Evolutionary conservation across 768 basidiomycete species (phyloP).

Genomic region (Candolleomyces eurysporus): DNA sequence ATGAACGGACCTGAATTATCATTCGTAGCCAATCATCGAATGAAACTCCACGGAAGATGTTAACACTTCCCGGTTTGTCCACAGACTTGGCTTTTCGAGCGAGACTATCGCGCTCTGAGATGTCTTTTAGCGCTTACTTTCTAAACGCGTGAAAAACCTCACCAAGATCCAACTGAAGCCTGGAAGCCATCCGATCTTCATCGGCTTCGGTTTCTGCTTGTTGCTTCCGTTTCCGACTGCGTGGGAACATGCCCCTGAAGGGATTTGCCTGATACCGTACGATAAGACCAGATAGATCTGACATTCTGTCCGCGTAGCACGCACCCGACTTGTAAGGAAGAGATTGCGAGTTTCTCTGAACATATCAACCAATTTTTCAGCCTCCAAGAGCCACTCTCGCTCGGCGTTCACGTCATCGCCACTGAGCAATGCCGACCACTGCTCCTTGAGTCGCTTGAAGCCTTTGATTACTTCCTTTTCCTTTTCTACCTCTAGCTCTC

Average conservation of each 20-base stretch:
- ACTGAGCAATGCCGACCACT: slow-evolving; percentile 56
- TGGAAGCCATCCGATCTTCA: slow-evolving; percentile 70
- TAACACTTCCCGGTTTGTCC: slow-evolving; percentile 43
- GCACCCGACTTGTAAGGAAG: slow-evolving; percentile 75
- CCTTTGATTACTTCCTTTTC: slow-evolving; percentile 63
- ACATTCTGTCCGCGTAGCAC: slow-evolving; percentile 19
- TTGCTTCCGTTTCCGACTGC: slow-evolving; percentile 35
- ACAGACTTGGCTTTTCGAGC: slow-evolving; percentile 44
- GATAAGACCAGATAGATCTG: background rate
- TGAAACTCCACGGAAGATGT: slow-evolving; percentile 75
- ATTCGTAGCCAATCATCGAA: slow-evolving; percentile 86
- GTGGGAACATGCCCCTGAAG: slow-evolving; percentile 71
- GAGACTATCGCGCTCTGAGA: slow-evolving; percentile 55
- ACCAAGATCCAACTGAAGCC: slow-evolving; percentile 78
- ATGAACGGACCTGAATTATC: slow-evolving; percentile 71
- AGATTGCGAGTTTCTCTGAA: slow-evolving; percentile 85
- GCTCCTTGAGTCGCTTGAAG: slow-evolving; percentile 56
- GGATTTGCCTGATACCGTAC: slow-evolving; percentile 40
- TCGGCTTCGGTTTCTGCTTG: slow-evolving; percentile 48
- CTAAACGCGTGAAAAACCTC: slow-evolving; percentile 16
- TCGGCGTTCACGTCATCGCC: slow-evolving; percentile 44
- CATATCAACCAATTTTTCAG: slow-evolving; percentile 82
- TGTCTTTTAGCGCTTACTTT: too few species aligned
- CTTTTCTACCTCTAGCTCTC: slow-evolving; percentile 61
- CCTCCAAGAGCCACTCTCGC: slow-evolving; percentile 78